Conservation (phyloP, 352 stramenopile genomes). For the Globisporangium nodosum region DNA sequence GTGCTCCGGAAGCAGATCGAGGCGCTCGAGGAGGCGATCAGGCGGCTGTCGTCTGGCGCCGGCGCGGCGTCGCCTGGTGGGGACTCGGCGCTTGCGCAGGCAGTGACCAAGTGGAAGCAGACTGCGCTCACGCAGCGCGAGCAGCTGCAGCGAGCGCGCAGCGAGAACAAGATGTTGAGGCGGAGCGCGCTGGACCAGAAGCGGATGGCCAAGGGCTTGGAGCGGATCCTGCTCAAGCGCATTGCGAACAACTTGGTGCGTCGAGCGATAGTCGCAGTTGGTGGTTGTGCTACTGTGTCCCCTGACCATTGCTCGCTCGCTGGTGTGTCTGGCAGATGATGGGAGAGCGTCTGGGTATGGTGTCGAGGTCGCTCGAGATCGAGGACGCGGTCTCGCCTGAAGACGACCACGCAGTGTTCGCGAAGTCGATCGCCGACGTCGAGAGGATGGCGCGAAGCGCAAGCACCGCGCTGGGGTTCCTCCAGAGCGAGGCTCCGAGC, state of each 20-base stretch:
- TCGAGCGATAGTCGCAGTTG: background rate
- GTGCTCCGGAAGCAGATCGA: background rate
- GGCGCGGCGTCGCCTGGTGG: background rate
- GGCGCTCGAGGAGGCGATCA: background rate
- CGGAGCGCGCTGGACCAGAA: slow-evolving; percentile 13
- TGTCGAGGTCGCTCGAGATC: background rate
- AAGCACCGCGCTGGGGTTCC: background rate
- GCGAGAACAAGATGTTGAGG: slow-evolving; percentile 13
- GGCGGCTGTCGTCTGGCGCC: background rate
- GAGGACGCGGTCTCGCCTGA: background rate
- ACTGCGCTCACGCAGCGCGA: slow-evolving; percentile 4
- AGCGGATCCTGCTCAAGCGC: slow-evolving; percentile 19
- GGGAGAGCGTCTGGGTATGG: background rate
- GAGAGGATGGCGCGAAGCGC: background rate
- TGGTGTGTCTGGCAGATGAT: background rate
- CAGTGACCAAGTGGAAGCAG: background rate
- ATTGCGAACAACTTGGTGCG: background rate
- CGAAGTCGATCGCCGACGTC: background rate
- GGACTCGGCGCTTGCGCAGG: background rate
- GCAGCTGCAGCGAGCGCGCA: slow-evolving; percentile 4
- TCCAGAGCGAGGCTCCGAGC: background rate
- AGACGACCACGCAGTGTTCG: background rate
- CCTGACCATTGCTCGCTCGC: background rate
- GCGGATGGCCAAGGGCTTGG: slow-evolving; percentile 16
- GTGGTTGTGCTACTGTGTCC: background rate